These are phyloP conservation scores for Polygonum aviculare DNA, from an alignment of 148 eudicot genomes.

Conservation along the genomic window DNA sequence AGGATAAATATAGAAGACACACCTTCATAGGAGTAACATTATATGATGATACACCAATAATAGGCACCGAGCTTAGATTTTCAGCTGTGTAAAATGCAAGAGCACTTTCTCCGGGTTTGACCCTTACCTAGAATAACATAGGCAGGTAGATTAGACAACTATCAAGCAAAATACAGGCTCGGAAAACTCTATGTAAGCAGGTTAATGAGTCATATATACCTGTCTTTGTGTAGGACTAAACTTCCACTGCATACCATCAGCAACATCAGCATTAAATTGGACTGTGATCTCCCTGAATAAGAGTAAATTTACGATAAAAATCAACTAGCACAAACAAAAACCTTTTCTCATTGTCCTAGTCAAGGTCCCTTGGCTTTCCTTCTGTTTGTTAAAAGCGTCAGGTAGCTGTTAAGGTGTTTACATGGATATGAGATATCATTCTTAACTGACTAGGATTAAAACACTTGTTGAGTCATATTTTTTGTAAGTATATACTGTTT, in stretches of 20 bases:
- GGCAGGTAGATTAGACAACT: not conserved
- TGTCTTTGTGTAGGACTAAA: conserved; percentile 89
- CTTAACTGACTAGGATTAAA: not conserved
- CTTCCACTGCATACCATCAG: conserved; percentile 98
- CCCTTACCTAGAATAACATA: conserved; percentile 57
- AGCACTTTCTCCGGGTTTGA: conserved; percentile 96
- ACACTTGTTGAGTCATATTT: not conserved
- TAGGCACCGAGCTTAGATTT: conserved; percentile 76
- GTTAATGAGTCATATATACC: conserved; percentile 23
- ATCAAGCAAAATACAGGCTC: not conserved
- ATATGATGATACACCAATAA: conserved; percentile 83
- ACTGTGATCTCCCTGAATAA: conserved; percentile 65
- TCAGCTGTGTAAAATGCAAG: conserved; percentile 99
- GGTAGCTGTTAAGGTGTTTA: not conserved
- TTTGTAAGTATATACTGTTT: not conserved
- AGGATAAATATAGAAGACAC: too few relatives aligned
- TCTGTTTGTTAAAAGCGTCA: not conserved
- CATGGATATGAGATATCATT: not conserved
- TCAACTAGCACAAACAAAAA: not conserved
- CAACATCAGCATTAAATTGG: conserved; percentile 92
- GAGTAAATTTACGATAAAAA: not conserved
- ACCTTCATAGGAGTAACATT: conserved; percentile 99
- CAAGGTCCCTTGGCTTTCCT: not conserved
- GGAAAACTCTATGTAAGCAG: not conserved
- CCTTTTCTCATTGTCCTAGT: not conserved